Percentiles rank a stretch among this genome's conserved stretches.
Conservation (phyloP, 2,329 filamentous ascomycete species). For the Fusarium pilosicola region DNA sequence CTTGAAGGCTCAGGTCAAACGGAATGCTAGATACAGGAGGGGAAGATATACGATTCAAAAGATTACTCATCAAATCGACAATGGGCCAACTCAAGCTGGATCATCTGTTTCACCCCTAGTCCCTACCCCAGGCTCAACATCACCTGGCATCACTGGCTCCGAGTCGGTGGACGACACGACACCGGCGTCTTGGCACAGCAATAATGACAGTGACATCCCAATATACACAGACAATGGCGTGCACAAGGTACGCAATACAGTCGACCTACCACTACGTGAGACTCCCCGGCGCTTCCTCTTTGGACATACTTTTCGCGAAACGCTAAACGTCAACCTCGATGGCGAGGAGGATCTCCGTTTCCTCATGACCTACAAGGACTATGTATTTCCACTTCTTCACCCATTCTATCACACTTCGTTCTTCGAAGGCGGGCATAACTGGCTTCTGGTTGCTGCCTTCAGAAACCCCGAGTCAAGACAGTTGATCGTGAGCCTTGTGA, state of each 20-base stretch:
- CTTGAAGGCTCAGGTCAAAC: constrained; percentile 40
- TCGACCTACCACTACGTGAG: not conserved
- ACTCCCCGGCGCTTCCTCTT: not conserved
- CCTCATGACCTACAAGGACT: constrained; percentile 44
- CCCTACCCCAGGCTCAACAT: not conserved
- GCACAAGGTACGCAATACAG: not conserved
- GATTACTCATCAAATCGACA: not conserved
- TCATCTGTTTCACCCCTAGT: not conserved
- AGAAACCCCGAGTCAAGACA: constrained; percentile 62
- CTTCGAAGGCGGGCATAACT: constrained; percentile 59
- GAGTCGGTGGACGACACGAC: not conserved
- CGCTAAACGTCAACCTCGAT: not conserved
- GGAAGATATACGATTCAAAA: constrained; percentile 42
- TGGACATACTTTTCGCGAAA: not conserved
- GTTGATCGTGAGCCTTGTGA: constrained; percentile 52
- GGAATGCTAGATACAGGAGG: constrained; percentile 41
- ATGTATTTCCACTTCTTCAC: constrained; percentile 62
- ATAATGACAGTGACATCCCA: not conserved
- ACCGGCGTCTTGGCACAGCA: not conserved
- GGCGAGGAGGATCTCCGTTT: constrained; percentile 11
- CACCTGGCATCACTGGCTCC: not conserved
- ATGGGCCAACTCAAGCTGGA: not conserved
- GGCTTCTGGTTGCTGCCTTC: constrained; percentile 62
- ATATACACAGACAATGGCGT: not conserved
- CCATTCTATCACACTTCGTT: constrained; percentile 64